Evolutionary conservation across 805 yeast genomes (phyloP), one percentile per base, ranked within the genome.

Genomic region (Brettanomyces anomalus): DNA sequence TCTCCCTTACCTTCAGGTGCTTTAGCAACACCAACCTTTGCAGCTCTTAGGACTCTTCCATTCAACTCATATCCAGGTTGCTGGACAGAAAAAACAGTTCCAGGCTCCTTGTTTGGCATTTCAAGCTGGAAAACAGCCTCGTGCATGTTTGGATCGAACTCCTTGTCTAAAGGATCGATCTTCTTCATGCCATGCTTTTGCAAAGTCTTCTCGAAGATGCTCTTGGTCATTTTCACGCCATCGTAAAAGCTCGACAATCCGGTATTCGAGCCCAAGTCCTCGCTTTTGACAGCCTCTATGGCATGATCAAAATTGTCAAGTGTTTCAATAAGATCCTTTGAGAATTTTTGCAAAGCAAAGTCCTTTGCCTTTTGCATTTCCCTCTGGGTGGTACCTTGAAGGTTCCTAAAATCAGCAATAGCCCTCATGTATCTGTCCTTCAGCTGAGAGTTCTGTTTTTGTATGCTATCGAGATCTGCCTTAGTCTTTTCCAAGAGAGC

Each of bases 1-100:
- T 65, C 34, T n/a, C 13, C 18, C 34, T 32, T 16, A 32, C 34
- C 34, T 10, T 36, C 39, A 6, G 39, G 26, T 19, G 39, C 76
- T 68, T 83, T 85, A 51, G 88, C 96, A 57, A 88, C 77, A 54
- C 97, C 97, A 51, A 88, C 97, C 72, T 88, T 88, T 46, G 97
- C 96, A 28, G 97, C 95, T 67, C 97, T 78, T 60, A 88, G 73
- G 30, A 88, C 95, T 61, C 97, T 77, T 54, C 82, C 78, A 67
- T 87, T 87, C 57, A 87, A 72, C 46, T 81, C 79, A 68, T 81
- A 88, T 36, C 97, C 97, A 19, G 81, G 74, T 67, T 85, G 96
- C 68, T 88, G 96, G 46, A 89, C 96, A 57, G 77, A 85, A 78
- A 89, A 84, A 46, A 88, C 86, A 21, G 96, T 82, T 46, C 96